Evolutionary conservation across 192 early-diverging fungal genomes (phyloP).

Genomic region (Backusella sp.): DNA sequence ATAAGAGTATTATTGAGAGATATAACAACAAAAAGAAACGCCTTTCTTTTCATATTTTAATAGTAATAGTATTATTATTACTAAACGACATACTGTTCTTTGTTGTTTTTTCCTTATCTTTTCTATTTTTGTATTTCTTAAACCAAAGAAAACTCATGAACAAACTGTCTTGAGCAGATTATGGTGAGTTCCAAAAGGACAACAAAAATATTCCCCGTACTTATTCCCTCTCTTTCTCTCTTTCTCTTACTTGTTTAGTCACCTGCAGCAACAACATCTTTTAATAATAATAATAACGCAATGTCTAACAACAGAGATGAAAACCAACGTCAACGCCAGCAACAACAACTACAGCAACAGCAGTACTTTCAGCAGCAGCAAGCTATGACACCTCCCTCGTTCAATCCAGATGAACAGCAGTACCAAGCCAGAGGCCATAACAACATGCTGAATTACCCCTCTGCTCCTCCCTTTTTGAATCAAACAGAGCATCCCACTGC

Average conservation of each 20-base stretch:
- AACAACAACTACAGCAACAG: neutral
- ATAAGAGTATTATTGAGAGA: neutral
- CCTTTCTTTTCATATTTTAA: neutral
- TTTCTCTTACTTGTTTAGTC: neutral
- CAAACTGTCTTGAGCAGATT: neutral
- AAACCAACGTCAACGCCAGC: neutral
- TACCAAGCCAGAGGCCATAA: neutral
- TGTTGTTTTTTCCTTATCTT: neutral
- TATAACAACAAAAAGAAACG: neutral
- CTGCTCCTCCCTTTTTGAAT: neutral
- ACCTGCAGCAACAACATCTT: slow-evolving; percentile 6
- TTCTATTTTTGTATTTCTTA: neutral
- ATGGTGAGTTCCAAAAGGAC: neutral
- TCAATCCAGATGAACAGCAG: neutral
- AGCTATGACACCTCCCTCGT: neutral
- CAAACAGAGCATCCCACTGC: neutral
- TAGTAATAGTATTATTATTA: neutral
- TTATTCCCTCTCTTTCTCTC: neutral
- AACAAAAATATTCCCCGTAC: neutral
- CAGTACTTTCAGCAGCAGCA: neutral
- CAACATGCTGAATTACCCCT: neutral
- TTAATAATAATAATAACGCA: slow-evolving; percentile 4
- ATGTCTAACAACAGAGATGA: slow-evolving; percentile 11
- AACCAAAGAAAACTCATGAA: neutral
- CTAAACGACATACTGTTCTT: neutral